Percentiles rank a stretch among this genome's conserved stretches.
Conservation (phyloP, 73 alveolate species). For the Urostyla sp. region DNA sequence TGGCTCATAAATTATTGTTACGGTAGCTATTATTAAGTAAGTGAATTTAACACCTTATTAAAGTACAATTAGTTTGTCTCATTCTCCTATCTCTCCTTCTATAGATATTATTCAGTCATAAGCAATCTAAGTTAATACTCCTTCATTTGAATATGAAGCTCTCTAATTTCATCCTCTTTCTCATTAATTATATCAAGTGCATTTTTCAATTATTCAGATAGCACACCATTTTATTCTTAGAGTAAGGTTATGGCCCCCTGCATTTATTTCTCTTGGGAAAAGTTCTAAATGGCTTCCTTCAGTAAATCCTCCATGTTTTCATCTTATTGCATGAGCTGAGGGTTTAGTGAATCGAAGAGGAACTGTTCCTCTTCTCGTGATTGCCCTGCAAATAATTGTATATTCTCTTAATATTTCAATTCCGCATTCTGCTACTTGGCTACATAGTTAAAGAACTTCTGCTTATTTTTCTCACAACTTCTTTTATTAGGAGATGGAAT, state of each 20-base stretch:
- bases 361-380: slow-evolving; percentile 4
- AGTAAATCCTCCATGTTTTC: background rate
- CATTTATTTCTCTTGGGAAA: slow-evolving; percentile 19
- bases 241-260: background rate
- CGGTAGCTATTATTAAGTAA: background rate
- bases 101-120: slow-evolving; percentile 8
- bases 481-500: too few species aligned
- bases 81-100: slow-evolving; percentile 32
- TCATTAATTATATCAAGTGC: background rate
- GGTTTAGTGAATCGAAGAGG: slow-evolving; percentile 19
- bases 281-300: slow-evolving; percentile 12
- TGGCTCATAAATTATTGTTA: background rate
- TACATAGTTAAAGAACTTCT: too few species aligned
- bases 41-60: slow-evolving; percentile 20
- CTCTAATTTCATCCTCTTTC: slow-evolving; percentile 14
- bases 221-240: background rate
- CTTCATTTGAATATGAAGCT: slow-evolving; percentile 4
- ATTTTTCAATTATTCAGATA: background rate
- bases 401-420: background rate
- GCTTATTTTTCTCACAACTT: too few species aligned
- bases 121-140: slow-evolving; percentile 5
- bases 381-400: background rate
- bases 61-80: slow-evolving; percentile 25
- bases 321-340: background rate
- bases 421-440: too few species aligned